Evolutionary conservation across 2,329 filamentous ascomycete genomes (phyloP).

Genomic region (Cryoendolithus antarcticus): DNA sequence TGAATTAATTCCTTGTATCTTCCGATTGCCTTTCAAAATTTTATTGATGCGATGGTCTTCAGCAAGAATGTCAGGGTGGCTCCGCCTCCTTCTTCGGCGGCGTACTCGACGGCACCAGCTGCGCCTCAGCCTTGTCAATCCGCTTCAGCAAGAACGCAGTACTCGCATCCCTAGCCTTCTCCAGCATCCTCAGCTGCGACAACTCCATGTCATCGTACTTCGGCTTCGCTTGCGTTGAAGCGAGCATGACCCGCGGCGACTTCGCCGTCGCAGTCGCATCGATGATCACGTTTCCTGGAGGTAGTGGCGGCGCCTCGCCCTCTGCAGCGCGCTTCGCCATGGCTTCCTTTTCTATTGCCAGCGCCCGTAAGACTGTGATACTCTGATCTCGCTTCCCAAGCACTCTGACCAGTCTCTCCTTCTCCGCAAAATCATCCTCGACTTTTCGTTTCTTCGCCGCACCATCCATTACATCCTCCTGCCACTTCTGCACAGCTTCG

Average conservation of each 20-base stretch:
- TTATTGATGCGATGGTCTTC: no score
- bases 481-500: constrained; percentile 34
- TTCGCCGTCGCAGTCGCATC: constrained; percentile 2
- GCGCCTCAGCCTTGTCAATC: constrained; percentile 38
- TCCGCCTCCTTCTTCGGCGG: no score
- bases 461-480: constrained; percentile 19
- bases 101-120: constrained; percentile 5
- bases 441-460: constrained; percentile 20
- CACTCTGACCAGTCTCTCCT: constrained; percentile 27
- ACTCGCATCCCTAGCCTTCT: constrained; percentile 41
- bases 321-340: constrained; percentile 17
- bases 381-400: constrained; percentile 37
- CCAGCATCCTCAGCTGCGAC: constrained; percentile 28
- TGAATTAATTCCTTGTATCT: no score
- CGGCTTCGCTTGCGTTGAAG: constrained; percentile 8
- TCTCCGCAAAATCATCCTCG: constrained; percentile 19
- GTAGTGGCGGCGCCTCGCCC: not conserved
- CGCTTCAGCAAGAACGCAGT: constrained; percentile 40
- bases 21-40: no score
- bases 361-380: constrained; percentile 33
- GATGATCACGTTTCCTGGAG: not conserved
- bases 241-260: not conserved
- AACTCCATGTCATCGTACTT: constrained; percentile 34
- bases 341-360: constrained; percentile 35
- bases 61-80: no score